A percentile compares a stretch with the other conserved stretches of the same genome.
These are phyloP conservation scores for Carex arenaria DNA, from an alignment of 202 grass and related monocot genomes.

Conservation along the genomic window DNA sequence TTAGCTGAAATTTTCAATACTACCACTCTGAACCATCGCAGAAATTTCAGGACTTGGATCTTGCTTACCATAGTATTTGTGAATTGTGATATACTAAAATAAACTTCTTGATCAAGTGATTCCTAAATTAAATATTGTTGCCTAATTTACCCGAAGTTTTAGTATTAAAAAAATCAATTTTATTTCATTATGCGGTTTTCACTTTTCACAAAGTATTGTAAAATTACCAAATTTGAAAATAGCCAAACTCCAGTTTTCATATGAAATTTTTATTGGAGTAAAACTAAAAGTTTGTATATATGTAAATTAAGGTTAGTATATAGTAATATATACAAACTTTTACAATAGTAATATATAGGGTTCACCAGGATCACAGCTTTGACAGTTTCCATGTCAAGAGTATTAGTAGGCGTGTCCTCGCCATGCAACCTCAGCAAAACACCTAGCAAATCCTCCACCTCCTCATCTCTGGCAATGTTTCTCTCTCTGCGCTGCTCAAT, in stretches of 20 bases:
- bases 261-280: not conserved
- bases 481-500: conserved; percentile 37
- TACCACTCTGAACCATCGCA: not conserved
- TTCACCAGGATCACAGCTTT: conserved; percentile 8
- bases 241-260: not conserved
- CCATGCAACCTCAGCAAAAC: not conserved
- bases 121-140: too few species aligned
- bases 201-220: not conserved
- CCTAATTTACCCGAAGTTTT: not conserved
- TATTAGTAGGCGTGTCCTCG: not conserved
- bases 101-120: too few species aligned
- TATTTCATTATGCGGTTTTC: not conserved
- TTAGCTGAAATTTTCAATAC: not conserved
- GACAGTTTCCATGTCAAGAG: conserved; percentile 14
- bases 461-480: not conserved
- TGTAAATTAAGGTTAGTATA: not conserved
- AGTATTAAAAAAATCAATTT: not conserved
- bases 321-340: too few species aligned
- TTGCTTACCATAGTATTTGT: not conserved
- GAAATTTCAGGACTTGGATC: not conserved
- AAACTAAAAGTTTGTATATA: not conserved
- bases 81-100: too few species aligned
- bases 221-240: not conserved
- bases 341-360: not conserved
- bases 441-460: not conserved